Base-by-base conservation (phyloP, 805 yeast species). In the Cephaloascus albidus region DNA sequence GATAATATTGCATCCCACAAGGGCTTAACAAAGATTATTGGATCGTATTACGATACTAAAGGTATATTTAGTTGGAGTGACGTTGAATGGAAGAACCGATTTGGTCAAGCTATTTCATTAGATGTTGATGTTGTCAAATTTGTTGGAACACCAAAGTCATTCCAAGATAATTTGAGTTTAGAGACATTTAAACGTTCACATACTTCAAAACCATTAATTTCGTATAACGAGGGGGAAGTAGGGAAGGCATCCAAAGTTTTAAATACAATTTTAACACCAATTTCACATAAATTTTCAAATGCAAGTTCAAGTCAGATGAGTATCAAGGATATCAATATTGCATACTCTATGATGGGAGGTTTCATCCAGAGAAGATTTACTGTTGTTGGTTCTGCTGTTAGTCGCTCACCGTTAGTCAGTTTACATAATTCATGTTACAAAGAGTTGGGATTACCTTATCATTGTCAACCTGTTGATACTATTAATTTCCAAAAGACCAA, bases 371-470 rank as follows among this genome's bases (percentile, higher is more conserved):
- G 61, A 44, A 56, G 54, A 39, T 65, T 60, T 44, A 58, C 58
- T 51, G 64, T 67, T 19, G 62, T 61, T 32, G 72, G 72, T 2
- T 47, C 53, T 17, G 71, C 72, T n/a, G 53, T 67, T 34, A 45
- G 53, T 10, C 72, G 66, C 47, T 65, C 70, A 12, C 53, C 68
- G 42, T 64, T 70, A 3, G 72, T 71, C 12, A 51, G 55, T 14
- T 57, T 67, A 43, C 72, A 67, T 49, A 62, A 60, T 45, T 53
- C 72, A 5, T 70, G 28, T 23, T 65, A 67, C 52, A 38, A 54
- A 38, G 50, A 48, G 37, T 61, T 67, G 41, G 47, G 49, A 32
- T 59, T 67, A 43, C 71, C 71, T 10, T 58, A 63, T 46, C 40
- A 38, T n/a, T 67, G 65, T 43, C 63, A 53, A 33, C 52, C 57